phyloP scores from a whole-genome alignment of 2,329 filamentous ascomycete genomes.

The Exophiala mesophila region DNA sequence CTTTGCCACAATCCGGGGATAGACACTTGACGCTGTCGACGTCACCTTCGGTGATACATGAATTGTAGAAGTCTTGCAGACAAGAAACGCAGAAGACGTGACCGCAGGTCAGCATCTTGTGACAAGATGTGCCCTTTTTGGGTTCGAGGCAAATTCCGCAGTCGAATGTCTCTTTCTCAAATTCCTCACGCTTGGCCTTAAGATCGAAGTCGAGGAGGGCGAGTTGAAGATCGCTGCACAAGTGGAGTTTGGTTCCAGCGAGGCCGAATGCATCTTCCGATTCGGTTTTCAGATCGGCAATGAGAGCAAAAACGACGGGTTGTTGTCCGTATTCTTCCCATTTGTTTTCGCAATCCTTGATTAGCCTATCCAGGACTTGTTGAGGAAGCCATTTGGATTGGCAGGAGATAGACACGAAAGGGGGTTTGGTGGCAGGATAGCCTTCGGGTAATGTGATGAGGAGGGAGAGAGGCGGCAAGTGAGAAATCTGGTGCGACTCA shows the following conservation, averaged over 20 bases:
- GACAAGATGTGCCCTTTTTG: conserved; percentile 78
- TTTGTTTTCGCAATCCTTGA: conserved; percentile 44
- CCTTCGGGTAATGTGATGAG: conserved; percentile 49
- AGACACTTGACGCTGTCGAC: conserved; percentile 75
- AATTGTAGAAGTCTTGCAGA: conserved; percentile 83
- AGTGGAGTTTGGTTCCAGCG: conserved; percentile 33
- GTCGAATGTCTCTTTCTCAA: conserved; percentile 78
- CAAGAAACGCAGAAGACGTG: conserved; percentile 92
- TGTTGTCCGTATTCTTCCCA: conserved; percentile 59
- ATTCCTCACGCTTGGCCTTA: conserved; percentile 66
- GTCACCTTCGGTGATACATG: conserved; percentile 80
- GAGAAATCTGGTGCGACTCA: conserved; percentile 41
- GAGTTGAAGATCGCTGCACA: conserved; percentile 55
- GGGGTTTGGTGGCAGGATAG: conserved; percentile 53
- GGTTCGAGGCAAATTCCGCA: conserved; percentile 88
- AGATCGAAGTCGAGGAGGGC: conserved; percentile 73
- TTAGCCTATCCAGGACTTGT: conserved; percentile 41
- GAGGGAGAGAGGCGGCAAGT: conserved; percentile 54
- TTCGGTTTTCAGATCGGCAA: conserved; percentile 56
- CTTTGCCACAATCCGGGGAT: conserved; percentile 70
- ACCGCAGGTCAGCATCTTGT: conserved; percentile 74
- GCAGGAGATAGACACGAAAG: conserved; percentile 46
- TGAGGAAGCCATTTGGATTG: conserved; percentile 50
- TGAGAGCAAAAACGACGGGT: conserved; percentile 55
- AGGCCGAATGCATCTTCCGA: conserved; percentile 53